Conservation (phyloP, 768 basidiomycete genomes). For the Termitomyces sp. region DNA sequence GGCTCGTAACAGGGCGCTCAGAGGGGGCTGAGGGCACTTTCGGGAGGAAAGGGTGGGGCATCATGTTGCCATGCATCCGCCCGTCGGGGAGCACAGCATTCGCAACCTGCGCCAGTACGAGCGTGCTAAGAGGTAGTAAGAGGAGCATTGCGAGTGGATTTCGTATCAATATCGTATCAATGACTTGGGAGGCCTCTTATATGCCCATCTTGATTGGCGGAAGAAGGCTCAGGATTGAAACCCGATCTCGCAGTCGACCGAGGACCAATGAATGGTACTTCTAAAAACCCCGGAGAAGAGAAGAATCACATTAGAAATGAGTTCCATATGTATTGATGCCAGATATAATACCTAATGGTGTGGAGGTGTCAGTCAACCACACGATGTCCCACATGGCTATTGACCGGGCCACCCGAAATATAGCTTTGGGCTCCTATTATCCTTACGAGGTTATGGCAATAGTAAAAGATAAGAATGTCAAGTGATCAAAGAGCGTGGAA, state of each 20-base stretch:
- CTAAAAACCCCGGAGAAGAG: not conserved
- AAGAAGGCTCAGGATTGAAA: not conserved
- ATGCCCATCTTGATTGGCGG: not conserved
- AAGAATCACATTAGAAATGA: not conserved
- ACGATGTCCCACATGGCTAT: not conserved
- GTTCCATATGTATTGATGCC: not conserved
- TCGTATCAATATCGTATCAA: not conserved
- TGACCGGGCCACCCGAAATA: not conserved
- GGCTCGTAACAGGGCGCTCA: slow-evolving; percentile 30
- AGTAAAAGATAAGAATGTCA: not conserved
- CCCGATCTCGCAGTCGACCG: not conserved
- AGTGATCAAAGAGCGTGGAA: not conserved
- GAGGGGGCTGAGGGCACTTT: slow-evolving; percentile 19
- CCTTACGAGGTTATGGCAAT: not conserved
- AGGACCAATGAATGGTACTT: not conserved
- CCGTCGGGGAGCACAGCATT: slow-evolving; percentile 27
- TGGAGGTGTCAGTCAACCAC: not conserved
- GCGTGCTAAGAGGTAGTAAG: not conserved
- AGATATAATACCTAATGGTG: not conserved
- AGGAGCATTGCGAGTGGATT: not conserved
- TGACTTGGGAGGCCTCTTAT: not conserved
- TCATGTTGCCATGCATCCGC: slow-evolving; percentile 35
- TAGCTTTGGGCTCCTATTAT: not conserved
- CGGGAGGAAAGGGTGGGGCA: slow-evolving; percentile 30
- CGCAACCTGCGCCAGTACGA: slow-evolving; percentile 16